Conservation (phyloP, 108 stramenopile species). For the Conticribra weissflogii region DNA sequence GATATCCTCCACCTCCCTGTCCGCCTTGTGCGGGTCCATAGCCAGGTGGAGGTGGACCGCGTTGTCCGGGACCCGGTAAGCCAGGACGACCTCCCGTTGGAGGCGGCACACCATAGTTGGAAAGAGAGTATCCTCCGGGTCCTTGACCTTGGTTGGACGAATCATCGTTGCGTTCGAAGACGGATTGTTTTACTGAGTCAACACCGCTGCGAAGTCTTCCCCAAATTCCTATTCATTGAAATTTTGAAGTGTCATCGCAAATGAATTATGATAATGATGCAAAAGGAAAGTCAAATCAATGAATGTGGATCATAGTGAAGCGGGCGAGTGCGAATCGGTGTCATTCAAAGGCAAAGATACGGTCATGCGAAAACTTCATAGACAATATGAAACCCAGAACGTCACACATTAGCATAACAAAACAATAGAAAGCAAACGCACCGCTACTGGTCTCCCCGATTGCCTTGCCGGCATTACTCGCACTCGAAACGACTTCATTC, state of each 20-base stretch:
- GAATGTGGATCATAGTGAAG: too few relatives aligned
- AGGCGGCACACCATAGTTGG: slow-evolving; percentile 51
- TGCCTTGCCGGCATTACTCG: slow-evolving; percentile 37
- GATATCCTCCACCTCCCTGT: slow-evolving; percentile 28
- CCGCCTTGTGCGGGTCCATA: slow-evolving; percentile 19
- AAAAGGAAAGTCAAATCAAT: too few relatives aligned
- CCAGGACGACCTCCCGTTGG: slow-evolving; percentile 17
- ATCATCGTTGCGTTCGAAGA: slow-evolving; percentile 41
- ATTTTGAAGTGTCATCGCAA: neutral
- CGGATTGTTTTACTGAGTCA: slow-evolving; percentile 47
- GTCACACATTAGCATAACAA: too few relatives aligned
- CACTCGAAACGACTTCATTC: slow-evolving; percentile 48
- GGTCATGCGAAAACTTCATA: neutral
- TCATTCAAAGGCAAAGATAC: neutral
- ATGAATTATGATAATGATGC: too few relatives aligned
- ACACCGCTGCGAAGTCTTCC: slow-evolving; percentile 41
- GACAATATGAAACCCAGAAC: neutral
- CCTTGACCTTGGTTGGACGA: slow-evolving; percentile 10
- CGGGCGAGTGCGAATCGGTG: too few relatives aligned
- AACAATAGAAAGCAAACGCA: too few relatives aligned
- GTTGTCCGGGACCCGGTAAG: slow-evolving; percentile 13
- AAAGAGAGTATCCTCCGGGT: slow-evolving; percentile 39
- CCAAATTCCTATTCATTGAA: slow-evolving; percentile 32
- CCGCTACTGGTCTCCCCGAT: slow-evolving; percentile 52
- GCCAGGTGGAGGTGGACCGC: slow-evolving; percentile 39